Percentiles rank a stretch among this genome's conserved stretches.
Evolutionary conservation across 441 rosid genomes (phyloP).

Genomic region (Syzygium malaccense): DNA sequence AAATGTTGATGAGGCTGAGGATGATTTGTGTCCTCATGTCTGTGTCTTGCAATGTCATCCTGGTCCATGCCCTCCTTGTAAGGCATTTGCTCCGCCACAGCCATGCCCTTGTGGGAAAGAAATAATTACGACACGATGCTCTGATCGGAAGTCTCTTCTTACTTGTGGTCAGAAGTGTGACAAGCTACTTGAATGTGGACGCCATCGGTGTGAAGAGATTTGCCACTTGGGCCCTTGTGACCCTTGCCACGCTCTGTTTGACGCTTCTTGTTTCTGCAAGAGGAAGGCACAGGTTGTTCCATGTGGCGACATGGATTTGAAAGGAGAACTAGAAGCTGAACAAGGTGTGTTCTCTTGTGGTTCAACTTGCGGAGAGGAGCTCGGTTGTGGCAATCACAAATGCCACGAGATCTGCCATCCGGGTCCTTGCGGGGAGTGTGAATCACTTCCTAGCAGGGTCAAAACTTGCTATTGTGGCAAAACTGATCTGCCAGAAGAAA

Average conservation of each 20-base stretch:
- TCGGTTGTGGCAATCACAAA: slow-evolving; percentile 67
- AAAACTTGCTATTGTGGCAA: slow-evolving; percentile 86
- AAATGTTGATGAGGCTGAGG: slow-evolving; percentile 25
- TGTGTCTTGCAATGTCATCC: slow-evolving; percentile 99
- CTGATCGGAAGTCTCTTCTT: slow-evolving; percentile 66
- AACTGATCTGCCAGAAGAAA: slow-evolving; percentile 58
- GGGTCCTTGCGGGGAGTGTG: slow-evolving; percentile 82
- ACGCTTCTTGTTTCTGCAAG: slow-evolving; percentile 87
- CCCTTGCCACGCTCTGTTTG: slow-evolving; percentile 60
- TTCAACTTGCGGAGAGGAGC: slow-evolving; percentile 55
- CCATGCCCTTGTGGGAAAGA: slow-evolving; percentile 92
- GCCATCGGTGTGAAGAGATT: slow-evolving; percentile 59
- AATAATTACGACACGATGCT: slow-evolving; percentile 70
- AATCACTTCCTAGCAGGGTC: slow-evolving; percentile 57
- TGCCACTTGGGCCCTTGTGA: slow-evolving; percentile 91
- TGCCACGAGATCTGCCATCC: slow-evolving; percentile 85
- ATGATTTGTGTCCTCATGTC: slow-evolving; percentile 80
- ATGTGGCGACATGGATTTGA: slow-evolving; percentile 76
- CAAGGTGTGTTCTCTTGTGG: slow-evolving; percentile 81
- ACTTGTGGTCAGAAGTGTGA: slow-evolving; percentile 78
- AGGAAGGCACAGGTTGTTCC: slow-evolving; percentile 59
- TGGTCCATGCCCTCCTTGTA: slow-evolving; percentile 99
- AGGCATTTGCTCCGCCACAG: slow-evolving; percentile 82
- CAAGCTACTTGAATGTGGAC: slow-evolving; percentile 71
- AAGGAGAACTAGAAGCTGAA: slow-evolving; percentile 67